A percentile compares a stretch with the other conserved stretches of the same genome.
Conservation (phyloP, 495 filamentous ascomycete species). For the Astrocystis sublimbata region DNA sequence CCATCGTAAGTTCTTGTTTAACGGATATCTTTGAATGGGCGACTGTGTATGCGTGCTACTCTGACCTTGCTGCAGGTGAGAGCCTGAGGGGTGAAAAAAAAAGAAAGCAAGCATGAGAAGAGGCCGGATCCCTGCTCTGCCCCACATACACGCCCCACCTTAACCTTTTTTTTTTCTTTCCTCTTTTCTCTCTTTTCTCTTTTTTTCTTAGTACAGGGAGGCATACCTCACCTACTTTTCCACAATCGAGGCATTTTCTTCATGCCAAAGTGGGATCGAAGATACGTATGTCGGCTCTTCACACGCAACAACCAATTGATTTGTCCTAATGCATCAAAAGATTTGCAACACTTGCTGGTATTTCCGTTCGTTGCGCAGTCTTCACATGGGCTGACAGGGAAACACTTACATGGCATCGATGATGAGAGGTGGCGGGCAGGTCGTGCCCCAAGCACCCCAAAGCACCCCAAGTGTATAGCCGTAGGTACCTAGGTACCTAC, state of each 20-base stretch:
- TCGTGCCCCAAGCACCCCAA: too few relatives aligned
- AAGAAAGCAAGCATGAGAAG: not conserved
- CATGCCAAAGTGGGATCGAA: not conserved
- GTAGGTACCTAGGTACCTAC: not conserved
- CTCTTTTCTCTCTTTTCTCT: conserved; percentile 13
- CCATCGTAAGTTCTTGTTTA: not conserved
- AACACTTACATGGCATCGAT: too few relatives aligned
- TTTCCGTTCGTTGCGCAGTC: too few relatives aligned
- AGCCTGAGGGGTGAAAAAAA: not conserved
- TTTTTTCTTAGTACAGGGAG: too few relatives aligned
- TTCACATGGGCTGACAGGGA: too few relatives aligned
- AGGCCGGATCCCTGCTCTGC: conserved; percentile 20
- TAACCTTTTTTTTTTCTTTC: conserved; percentile 27
- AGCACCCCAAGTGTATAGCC: too few relatives aligned
- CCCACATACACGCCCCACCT: conserved; percentile 25
- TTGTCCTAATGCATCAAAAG: not conserved
- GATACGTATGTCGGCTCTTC: not conserved
- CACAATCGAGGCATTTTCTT: conserved; percentile 16
- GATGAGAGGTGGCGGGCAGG: too few relatives aligned
- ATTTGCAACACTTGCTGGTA: too few relatives aligned
- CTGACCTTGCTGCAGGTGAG: not conserved
- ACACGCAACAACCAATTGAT: too few relatives aligned
- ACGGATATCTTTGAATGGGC: not conserved
- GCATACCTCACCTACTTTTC: not conserved
- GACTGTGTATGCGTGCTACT: not conserved